A percentile compares a stretch with the other conserved stretches of the same genome.
Evolutionary conservation across 2,329 filamentous ascomycete species (phyloP).

Genomic region (Talaromyces amestolkiae): DNA sequence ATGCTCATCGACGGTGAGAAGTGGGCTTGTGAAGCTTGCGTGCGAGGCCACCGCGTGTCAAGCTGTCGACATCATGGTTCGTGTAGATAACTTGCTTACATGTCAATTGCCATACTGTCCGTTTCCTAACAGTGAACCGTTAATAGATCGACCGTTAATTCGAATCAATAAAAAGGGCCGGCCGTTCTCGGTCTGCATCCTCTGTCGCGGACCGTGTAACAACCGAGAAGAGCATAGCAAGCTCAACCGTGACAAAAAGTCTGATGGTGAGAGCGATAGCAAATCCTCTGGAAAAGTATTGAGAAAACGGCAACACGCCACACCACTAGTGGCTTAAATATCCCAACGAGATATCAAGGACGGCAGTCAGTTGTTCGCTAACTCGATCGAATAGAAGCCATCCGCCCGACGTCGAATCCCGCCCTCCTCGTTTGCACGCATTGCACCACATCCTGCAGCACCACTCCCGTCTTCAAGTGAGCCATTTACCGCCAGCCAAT

Average conservation of each 20-base stretch:
- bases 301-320: slow-evolving; percentile 17
- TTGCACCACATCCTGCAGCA: slow-evolving; percentile 23
- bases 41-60: slow-evolving; percentile 97
- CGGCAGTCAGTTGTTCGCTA: slow-evolving; percentile 15
- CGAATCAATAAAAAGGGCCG: slow-evolving; percentile 98
- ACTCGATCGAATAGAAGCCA: slow-evolving; percentile 15
- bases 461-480: slow-evolving; percentile 20
- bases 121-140: slow-evolving; percentile 45
- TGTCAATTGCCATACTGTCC: no score
- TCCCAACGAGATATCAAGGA: neutral
- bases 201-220: slow-evolving; percentile 95
- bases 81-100: slow-evolving; percentile 29
- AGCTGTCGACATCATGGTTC: slow-evolving; percentile 94
- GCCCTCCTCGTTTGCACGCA: slow-evolving; percentile 21
- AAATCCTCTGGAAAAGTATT: slow-evolving; percentile 34
- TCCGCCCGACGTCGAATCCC: slow-evolving; percentile 17
- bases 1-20: slow-evolving; percentile 96
- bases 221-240: slow-evolving; percentile 91
- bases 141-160: slow-evolving; percentile 88
- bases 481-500: slow-evolving; percentile 17
- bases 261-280: slow-evolving; percentile 32
- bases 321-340: slow-evolving; percentile 17
- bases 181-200: slow-evolving; percentile 94
- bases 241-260: slow-evolving; percentile 82
- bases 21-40: slow-evolving; percentile 96